Percentiles rank a stretch among this genome's conserved stretches.
phyloP scores from a whole-genome alignment of 2,329 filamentous ascomycete genomes.

The Colletotrichum sp. region DNA sequence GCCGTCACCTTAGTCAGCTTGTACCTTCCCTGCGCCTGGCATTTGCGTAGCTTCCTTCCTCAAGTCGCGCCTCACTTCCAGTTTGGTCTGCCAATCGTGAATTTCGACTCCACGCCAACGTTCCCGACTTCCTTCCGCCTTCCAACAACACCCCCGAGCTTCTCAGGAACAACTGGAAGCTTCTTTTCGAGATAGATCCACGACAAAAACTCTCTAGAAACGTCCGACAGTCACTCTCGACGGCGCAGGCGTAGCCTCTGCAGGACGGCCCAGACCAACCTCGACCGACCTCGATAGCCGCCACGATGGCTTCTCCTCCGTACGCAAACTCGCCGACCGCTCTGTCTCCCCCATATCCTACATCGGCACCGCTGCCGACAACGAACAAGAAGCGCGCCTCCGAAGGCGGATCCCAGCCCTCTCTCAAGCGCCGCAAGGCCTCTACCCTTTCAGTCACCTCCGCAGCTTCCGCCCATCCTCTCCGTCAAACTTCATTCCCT shows the following conservation, averaged over 20 bases:
- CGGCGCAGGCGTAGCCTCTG: neutral
- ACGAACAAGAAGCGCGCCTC: slow-evolving; percentile 67
- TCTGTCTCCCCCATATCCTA: slow-evolving; percentile 60
- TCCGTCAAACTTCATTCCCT: slow-evolving; percentile 83
- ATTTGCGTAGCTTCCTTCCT: neutral
- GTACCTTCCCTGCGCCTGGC: neutral
- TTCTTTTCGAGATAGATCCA: neutral
- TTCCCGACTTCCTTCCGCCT: neutral
- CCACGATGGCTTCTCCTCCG: slow-evolving; percentile 61
- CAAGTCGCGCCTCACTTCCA: neutral
- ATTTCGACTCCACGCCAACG: neutral
- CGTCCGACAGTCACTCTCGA: neutral
- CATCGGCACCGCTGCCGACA: slow-evolving; percentile 51
- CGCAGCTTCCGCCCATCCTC: slow-evolving; percentile 62
- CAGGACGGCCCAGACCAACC: neutral
- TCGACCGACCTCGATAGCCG: neutral
- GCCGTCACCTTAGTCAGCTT: neutral
- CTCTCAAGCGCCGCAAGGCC: slow-evolving; percentile 73
- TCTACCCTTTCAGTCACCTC: slow-evolving; percentile 65
- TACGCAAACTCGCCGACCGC: slow-evolving; percentile 53
- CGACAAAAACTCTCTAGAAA: neutral
- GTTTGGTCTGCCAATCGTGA: neutral
- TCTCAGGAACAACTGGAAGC: neutral
- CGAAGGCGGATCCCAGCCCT: slow-evolving; percentile 54
- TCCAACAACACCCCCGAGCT: neutral